These are phyloP conservation scores for Suillus plorans DNA, from an alignment of 768 basidiomycete genomes.

Conservation along the genomic window DNA sequence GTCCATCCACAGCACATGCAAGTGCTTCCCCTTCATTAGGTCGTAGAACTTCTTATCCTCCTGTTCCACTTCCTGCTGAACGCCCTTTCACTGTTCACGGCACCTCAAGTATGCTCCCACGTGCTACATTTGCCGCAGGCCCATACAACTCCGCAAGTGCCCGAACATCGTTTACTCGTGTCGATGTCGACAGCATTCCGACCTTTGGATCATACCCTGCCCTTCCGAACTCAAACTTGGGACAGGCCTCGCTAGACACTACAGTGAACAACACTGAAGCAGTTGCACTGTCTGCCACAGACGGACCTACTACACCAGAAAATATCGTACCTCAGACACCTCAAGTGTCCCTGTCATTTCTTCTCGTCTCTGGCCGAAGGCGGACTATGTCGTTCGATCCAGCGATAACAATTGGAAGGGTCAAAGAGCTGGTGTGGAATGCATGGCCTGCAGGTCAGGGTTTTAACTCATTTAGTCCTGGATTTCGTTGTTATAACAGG, in stretches of 20 bases:
- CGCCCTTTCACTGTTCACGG: conserved; percentile 21
- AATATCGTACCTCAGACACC: conserved; percentile 53
- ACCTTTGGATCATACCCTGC: conserved; percentile 21
- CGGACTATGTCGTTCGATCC: conserved; percentile 76
- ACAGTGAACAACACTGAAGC: conserved; percentile 9
- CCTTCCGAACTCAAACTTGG: conserved; percentile 11
- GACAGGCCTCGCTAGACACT: background rate
- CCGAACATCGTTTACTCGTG: conserved; percentile 54
- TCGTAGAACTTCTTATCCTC: conserved; percentile 9
- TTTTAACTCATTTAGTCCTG: background rate
- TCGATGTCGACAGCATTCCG: conserved; percentile 36
- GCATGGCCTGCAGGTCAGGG: conserved; percentile 70
- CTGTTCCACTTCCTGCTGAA: conserved; percentile 11
- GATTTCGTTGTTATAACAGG: background rate
- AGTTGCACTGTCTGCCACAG: conserved; percentile 9
- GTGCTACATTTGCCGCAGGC: conserved; percentile 7
- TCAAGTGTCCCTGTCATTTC: conserved; percentile 66
- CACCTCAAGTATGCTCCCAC: conserved; percentile 5
- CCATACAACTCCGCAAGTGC: conserved; percentile 42
- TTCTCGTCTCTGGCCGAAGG: conserved; percentile 67
- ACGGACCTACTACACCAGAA: conserved; percentile 7
- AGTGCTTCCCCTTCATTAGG: conserved; percentile 14
- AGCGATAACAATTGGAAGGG: conserved; percentile 69
- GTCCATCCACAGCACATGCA: conserved; percentile 31
- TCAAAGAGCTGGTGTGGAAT: conserved; percentile 85